Base-by-base conservation (phyloP, 768 basidiomycete genomes). In the Termitomyces sp. region DNA sequence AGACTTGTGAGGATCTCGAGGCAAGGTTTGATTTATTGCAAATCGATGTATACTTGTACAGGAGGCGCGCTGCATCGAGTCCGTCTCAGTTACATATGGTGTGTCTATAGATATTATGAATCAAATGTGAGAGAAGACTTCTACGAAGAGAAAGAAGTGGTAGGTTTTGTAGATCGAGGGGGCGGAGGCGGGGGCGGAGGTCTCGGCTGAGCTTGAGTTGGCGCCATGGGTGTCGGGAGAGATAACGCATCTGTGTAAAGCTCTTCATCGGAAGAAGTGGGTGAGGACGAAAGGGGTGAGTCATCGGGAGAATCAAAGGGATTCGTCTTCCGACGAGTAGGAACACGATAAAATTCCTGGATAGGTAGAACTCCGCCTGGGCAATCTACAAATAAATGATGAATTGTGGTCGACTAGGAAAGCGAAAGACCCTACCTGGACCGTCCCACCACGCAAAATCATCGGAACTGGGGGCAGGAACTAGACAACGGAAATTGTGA, bases 251-350 rank as follows among this genome's bases (percentile, higher is more conserved):
- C 80, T 32, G 78, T 80, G 70, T 91, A 94, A 18, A 94, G 72
- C 63, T 92, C 90, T 65, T 94, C 91, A 59, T 94, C 91, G 2
- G 89, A 90, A 7, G 89, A 88, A 7, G 91, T 88, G 7, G 88
- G 87, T 3, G 86, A 90, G 3, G 86, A 85, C 13, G 89, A 88
- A 32, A 84, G 60, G 6, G 86, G 78, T 0, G 88, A 89, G 40
- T 83, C 81, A 45, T 68, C 68, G 2, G 83, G 78, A 22, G 86
- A 87, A 60, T 89, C 87, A 61, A 92, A 93, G 1, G 92, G 91
- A 64, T 93, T 92, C 35, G 68, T 66, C 52, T 65, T 65, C 49
- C 65, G 52, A 49, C 66, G 61, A 35, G 66, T 59, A 53, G 72
- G 64, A n/a, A 73, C 44, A 42, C 66, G 67, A 48, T 66, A 69